Evolutionary conservation across 2,329 filamentous ascomycete genomes (phyloP), one percentile per base, ranked within the genome.

Genomic region (Fusarium sp.): DNA sequence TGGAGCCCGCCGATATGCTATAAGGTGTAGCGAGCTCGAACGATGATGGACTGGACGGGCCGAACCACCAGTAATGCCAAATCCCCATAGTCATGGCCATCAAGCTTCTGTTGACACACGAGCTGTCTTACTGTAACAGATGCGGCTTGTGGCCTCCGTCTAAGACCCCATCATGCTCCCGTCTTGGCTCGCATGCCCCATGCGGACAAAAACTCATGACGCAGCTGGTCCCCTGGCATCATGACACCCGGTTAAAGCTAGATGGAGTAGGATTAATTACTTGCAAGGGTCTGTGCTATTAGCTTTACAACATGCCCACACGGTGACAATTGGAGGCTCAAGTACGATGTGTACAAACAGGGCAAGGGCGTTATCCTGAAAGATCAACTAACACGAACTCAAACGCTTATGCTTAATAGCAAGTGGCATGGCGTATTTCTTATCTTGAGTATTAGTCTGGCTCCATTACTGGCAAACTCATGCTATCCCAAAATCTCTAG

Each of bases 11-110:
- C 44, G 67, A 62, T 44, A 45, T 41, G 57, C 48, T 49, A 40
- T 25, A 62, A 49, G 49, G 45, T 44, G 52, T 43, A 52, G 64
- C 46, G 41, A 67, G 55, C 67, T 71, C 64, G 68, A 65, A 70
- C 68, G 57, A 69, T 71, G 47, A 52, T 57, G 67, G 61, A 60
- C 53, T 72, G 55, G 61, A 65, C 68, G 68, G 70, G 52, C 72
- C 70, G 72, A 72, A 70, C 61, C 63, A 74, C 53, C 44, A 64
- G 49, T 27, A 43, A 49, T 45, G 25, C 30, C 25, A 45, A 27
- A 55, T 43, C 22, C 34, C 38, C 44, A 60, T 52, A 24, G 12
- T 11, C 61, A 54, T 53, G 25, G n/a, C 40, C 40, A 41, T 43
- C 32, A 63, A 55, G 49, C 41, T 56, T 32, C 46, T 61, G 30